Evolutionary conservation across 768 basidiomycete species (phyloP), one percentile per base, ranked within the genome.

Genomic region (Rhodotorula sphaerocarpa): DNA sequence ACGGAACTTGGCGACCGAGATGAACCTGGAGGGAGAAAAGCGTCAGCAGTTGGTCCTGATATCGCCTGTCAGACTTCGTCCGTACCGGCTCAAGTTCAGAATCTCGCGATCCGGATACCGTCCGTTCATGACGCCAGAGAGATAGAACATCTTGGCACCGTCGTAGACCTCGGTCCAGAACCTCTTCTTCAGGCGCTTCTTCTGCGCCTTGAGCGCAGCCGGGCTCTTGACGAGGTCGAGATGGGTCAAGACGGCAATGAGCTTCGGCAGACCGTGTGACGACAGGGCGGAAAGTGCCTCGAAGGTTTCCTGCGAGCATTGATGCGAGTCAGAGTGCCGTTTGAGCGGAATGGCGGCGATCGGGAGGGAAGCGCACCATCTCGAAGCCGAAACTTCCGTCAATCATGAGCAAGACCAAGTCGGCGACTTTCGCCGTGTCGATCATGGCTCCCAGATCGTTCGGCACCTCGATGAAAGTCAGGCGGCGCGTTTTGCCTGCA

Each of bases 81-180:
- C n/a, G n/a, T 28, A 69, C 63, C 93, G 86, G 28, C 87, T 87
- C 63, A 99, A 85, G 74, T 97, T 95, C 72, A 91, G 82, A 70
- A 96, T 91, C 77, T 99, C 95, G 25, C 83, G 84, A 76, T 99
- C 95, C 34, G 95, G 92, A 75, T 97, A 96, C 44, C 92, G 88
- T 25, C 95, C 95, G 70, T 97, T 96, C 71, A 97, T 82, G 36
- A 96, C 89, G 23, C 93, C 95, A 5, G 89, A 91, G 54, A 97
- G 84, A 75, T 95, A 96, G 77, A 96, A 97, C 12, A 99, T 83
- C 75, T 99, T 99, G 34, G 95, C 93, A 53, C 95, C 95, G 71
- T 91, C 88, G 75, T 97, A 97, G 18, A 99, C 97, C 76, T 99
- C 95, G 0, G 92, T 90, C 95, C 95, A 99, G 78, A 99, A 99